Evolutionary conservation across 2,329 filamentous ascomycete genomes (phyloP), one percentile per base, ranked within the genome.

Genomic region (Microsporum canis): DNA sequence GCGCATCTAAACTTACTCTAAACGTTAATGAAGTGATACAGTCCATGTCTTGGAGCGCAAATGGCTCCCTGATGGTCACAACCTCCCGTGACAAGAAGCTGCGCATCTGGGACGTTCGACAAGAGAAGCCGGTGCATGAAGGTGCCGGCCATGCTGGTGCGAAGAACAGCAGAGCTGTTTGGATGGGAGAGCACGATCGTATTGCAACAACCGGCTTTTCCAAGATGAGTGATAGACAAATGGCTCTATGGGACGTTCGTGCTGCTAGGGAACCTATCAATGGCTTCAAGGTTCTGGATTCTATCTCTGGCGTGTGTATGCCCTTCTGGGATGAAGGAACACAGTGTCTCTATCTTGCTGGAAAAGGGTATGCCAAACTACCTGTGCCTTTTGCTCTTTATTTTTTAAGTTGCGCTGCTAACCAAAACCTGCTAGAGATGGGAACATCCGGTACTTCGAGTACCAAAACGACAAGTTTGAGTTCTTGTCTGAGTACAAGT

Each of bases 401-500:
- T 34, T 17, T 17, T 17, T 17, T 23, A 23, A 23, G 17, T 23
- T 23, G 17, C 17, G 17, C 17, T 5, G 10, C 41, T 53, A 34
- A 53, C 4, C 10, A 17, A n/a, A 4, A 7, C 6, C 17, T 5
- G 27, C 1, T 64, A 94, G 89, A 75, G 94, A 99, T 72, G 94
- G 94, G 71, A 99, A 99, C 77, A 99, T 99, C 71, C 91, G 94
- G 65, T 99, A 99, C 81, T 99, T 89, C 74, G 94, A 99, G 77
- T 95, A 95, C 71, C 89, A 95, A 72, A 95, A 97, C 77, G 92
- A 97, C 81, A 96, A 96, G 76, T 96, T 99, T 72, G 92, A 99
- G 76, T 96, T 89, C 76, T 79, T 99, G 60, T 95, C 91, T 65
- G 92, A 97, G 74, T 94, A 97, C 82, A 96, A 96, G 77, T 97